A percentile compares a stretch with the other conserved stretches of the same genome.
Evolutionary conservation across 2,329 filamentous ascomycete genomes (phyloP).

Genomic region (Pseudocercospora pini-densiflorae): DNA sequence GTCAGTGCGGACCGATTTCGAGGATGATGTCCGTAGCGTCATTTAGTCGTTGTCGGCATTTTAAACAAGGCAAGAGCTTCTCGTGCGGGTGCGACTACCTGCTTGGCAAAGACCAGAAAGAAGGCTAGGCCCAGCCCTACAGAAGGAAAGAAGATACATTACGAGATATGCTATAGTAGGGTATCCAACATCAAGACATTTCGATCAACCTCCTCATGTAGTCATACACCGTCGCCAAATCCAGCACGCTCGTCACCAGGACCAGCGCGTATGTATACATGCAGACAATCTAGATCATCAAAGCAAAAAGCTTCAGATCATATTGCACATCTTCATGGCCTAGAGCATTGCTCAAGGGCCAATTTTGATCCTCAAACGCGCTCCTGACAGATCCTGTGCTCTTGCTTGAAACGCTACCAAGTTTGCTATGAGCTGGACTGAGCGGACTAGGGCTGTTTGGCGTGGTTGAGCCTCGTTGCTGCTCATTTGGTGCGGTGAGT

Average conservation of each 20-base stretch:
- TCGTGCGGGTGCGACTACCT: neutral
- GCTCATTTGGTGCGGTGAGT: constrained; percentile 1
- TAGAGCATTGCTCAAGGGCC: constrained; percentile 16
- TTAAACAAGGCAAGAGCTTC: neutral
- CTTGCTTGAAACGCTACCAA: constrained; percentile 16
- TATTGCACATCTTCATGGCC: constrained; percentile 15
- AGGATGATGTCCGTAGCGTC: neutral
- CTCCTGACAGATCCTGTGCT: constrained; percentile 14
- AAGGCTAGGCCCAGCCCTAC: neutral
- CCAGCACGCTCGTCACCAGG: neutral
- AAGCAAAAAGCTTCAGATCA: constrained; percentile 18
- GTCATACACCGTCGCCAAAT: neutral
- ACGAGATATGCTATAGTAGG: neutral
- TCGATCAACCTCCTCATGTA: neutral
- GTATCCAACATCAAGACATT: neutral
- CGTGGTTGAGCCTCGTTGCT: neutral
- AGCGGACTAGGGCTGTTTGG: neutral
- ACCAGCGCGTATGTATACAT: neutral
- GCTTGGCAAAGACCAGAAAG: neutral
- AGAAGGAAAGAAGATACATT: neutral
- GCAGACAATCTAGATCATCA: constrained; percentile 14
- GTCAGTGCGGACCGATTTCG: neutral
- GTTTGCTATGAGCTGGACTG: constrained; percentile 4
- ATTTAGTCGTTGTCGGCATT: neutral
- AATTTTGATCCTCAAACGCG: constrained; percentile 14